These are phyloP conservation scores for Sporisorium exsertum DNA, from an alignment of 1,284 basidiomycete species.

Conservation along the genomic window DNA sequence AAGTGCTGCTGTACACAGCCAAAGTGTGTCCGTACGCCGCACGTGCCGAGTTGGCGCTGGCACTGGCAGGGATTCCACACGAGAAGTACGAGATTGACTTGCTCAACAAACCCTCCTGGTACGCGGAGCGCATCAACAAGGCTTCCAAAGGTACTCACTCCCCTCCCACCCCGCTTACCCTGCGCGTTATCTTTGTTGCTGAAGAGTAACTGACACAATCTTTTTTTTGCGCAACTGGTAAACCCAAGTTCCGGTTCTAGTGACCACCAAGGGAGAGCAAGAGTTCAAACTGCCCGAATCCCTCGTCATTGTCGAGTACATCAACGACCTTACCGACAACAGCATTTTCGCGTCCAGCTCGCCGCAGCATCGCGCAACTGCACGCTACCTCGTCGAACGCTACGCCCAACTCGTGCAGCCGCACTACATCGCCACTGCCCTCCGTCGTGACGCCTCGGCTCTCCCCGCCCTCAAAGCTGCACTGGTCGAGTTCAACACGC, in stretches of 20 bases:
- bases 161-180: neutral
- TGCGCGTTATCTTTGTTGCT: neutral
- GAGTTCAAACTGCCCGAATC: constrained; percentile 31
- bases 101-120: constrained; percentile 33
- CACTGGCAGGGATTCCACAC: constrained; percentile 11
- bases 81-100: constrained; percentile 31
- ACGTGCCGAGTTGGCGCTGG: constrained; percentile 25
- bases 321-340: constrained; percentile 8
- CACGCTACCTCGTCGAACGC: constrained; percentile 26
- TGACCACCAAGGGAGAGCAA: neutral
- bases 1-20: constrained; percentile 33
- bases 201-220: neutral
- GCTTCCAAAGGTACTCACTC: constrained; percentile 24
- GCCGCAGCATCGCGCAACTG: neutral
- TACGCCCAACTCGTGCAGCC: constrained; percentile 23
- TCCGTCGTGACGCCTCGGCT: neutral
- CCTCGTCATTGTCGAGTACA: constrained; percentile 39
- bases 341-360: constrained; percentile 2
- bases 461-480: neutral
- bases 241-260: constrained; percentile 34
- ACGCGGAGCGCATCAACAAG: constrained; percentile 22
- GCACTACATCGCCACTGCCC: constrained; percentile 6
- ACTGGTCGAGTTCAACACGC: constrained; percentile 8
- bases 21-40: constrained; percentile 41
- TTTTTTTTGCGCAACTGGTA: neutral